These are phyloP conservation scores for Chrysophaeum taylorii DNA, from an alignment of 352 stramenopile genomes.

Conservation along the genomic window DNA sequence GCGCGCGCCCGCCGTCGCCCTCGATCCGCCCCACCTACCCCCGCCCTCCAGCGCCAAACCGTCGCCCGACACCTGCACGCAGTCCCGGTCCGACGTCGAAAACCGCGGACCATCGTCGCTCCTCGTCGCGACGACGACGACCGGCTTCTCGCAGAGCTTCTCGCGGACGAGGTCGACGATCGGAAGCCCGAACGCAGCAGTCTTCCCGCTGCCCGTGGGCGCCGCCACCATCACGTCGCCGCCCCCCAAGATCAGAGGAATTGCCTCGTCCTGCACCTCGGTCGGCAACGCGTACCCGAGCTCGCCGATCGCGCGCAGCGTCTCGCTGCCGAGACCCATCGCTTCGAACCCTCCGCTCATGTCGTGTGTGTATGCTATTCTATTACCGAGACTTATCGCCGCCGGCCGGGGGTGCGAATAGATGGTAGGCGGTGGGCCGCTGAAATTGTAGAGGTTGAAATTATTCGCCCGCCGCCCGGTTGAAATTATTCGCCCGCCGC, in stretches of 20 bases:
- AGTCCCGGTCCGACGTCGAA: slow-evolving; percentile 6
- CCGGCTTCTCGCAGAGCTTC: slow-evolving; percentile 30
- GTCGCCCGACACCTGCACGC: slow-evolving; percentile 9
- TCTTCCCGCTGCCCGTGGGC: slow-evolving; percentile 81
- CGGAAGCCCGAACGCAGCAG: slow-evolving; percentile 84
- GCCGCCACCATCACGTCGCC: slow-evolving; percentile 70
- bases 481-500: too few relatives aligned
- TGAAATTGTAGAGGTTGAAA: too few relatives aligned
- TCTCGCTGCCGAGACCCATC: slow-evolving; percentile 29
- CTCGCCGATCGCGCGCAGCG: slow-evolving; percentile 22
- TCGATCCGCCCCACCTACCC: slow-evolving; percentile 12
- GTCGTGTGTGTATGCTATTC: background rate
- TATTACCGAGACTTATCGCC: too few relatives aligned
- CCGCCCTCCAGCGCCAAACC: slow-evolving; percentile 8
- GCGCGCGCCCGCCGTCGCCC: background rate
- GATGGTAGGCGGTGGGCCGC: too few relatives aligned
- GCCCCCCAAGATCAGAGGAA: slow-evolving; percentile 71
- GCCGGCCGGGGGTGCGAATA: too few relatives aligned
- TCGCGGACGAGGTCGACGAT: slow-evolving; percentile 72
- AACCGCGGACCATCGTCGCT: background rate
- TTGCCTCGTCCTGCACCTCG: slow-evolving; percentile 73
- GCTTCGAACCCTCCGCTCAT: slow-evolving; percentile 37
- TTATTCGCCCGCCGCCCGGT: too few relatives aligned
- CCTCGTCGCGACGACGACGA: background rate
- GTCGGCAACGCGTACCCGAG: slow-evolving; percentile 45